Percentiles rank a stretch among this genome's conserved stretches.
Conservation (phyloP, 129 eudicot genomes). For the Dittrichia graveolens region DNA sequence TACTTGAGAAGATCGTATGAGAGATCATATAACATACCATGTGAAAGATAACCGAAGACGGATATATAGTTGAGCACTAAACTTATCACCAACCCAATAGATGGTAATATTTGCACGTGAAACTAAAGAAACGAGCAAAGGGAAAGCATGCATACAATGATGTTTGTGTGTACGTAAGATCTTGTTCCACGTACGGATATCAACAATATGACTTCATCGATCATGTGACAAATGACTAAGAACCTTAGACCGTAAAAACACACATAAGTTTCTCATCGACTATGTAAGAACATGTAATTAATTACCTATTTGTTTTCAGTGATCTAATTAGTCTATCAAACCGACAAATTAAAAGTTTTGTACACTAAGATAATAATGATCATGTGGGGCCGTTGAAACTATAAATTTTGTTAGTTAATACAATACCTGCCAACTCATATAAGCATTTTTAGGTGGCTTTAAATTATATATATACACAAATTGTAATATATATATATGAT, state of each 20-base stretch:
- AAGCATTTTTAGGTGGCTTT: constrained; percentile 28
- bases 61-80: too few relatives aligned
- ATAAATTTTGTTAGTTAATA: constrained; percentile 23
- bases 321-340: constrained; percentile 9
- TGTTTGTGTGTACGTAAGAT: too few relatives aligned
- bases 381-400: constrained; percentile 21
- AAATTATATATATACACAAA: constrained; percentile 6
- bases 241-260: not conserved
- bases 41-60: too few relatives aligned
- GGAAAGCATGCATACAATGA: too few relatives aligned
- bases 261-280: not conserved
- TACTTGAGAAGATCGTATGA: too few relatives aligned
- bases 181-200: too few relatives aligned
- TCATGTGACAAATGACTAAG: too few relatives aligned
- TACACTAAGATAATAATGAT: constrained; percentile 30
- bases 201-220: too few relatives aligned
- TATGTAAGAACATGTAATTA: not conserved
- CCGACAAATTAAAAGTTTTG: constrained; percentile 25
- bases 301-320: constrained; percentile 1
- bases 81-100: too few relatives aligned
- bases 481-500: not conserved
- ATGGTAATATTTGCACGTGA: too few relatives aligned
- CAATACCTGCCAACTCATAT: constrained; percentile 28
- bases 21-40: too few relatives aligned
- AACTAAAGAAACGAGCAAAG: too few relatives aligned